Evolutionary conservation across 1,284 basidiomycete species (phyloP).

Genomic region (Pyrrhoderma noxium): DNA sequence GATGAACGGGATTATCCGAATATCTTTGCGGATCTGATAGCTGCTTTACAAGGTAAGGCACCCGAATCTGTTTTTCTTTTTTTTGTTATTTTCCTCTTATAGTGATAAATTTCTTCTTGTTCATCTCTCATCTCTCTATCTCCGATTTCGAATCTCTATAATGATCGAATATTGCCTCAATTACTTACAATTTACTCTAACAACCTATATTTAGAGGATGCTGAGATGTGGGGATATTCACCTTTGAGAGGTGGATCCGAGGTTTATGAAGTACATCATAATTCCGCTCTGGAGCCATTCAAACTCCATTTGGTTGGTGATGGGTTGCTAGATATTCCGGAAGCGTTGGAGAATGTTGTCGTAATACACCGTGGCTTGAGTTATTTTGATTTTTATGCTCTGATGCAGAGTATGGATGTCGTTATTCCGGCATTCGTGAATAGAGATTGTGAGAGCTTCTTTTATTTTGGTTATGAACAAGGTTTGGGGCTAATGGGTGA

Average conservation of each 20-base stretch:
- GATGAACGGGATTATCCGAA: constrained; percentile 29
- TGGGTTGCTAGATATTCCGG: constrained; percentile 28
- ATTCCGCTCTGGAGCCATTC: constrained; percentile 27
- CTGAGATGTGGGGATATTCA: constrained; percentile 31
- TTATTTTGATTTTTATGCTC: constrained; percentile 30
- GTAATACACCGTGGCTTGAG: constrained; percentile 26
- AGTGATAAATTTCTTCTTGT: no score
- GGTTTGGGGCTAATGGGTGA: no score
- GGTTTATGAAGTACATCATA: constrained; percentile 14
- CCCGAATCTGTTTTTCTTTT: background rate
- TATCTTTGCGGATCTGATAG: constrained; percentile 29
- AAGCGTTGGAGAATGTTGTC: constrained; percentile 29
- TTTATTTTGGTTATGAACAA: constrained; percentile 11
- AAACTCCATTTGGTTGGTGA: constrained; percentile 30
- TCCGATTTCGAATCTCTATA: no score
- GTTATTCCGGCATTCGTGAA: constrained; percentile 31
- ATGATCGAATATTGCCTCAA: no score
- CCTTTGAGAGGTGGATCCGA: constrained; percentile 24
- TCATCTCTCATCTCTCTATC: no score
- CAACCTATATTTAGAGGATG: constrained; percentile 29
- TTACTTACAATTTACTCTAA: no score
- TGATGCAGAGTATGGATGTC: constrained; percentile 32
- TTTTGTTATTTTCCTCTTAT: no score
- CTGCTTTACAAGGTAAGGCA: constrained; percentile 24
- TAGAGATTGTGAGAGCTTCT: constrained; percentile 4